A percentile compares a stretch with the other conserved stretches of the same genome.
These are phyloP conservation scores for Rhodotorula toruloides DNA, from an alignment of 768 basidiomycete species.

Conservation along the genomic window DNA sequence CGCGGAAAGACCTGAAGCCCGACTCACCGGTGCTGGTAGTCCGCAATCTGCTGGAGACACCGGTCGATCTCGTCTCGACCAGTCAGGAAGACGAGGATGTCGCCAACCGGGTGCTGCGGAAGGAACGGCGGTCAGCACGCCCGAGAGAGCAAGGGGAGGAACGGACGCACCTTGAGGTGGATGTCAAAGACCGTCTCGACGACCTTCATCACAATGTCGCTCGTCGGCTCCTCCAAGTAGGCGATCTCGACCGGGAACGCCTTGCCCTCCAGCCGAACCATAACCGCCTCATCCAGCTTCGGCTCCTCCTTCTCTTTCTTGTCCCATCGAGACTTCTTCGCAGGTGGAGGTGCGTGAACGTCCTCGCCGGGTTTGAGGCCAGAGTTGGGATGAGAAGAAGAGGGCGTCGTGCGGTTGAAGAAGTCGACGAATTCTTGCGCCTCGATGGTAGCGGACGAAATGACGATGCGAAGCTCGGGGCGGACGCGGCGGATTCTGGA, in stretches of 20 bases:
- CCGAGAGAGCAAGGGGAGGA: no score
- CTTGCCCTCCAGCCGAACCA: conserved; percentile 85
- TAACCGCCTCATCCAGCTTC: conserved; percentile 60
- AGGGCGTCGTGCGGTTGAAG: conserved; percentile 60
- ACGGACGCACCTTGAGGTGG: conserved; percentile 63
- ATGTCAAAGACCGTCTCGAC: conserved; percentile 70
- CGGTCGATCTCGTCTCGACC: conserved; percentile 94
- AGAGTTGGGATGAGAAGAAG: conserved; percentile 41
- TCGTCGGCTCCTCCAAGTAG: conserved; percentile 68
- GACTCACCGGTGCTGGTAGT: conserved; percentile 55
- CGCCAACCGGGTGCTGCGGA: conserved; percentile 69
- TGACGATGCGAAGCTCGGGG: conserved; percentile 78
- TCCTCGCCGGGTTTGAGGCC: background rate
- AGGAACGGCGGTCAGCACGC: background rate
- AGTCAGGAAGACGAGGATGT: conserved; percentile 88
- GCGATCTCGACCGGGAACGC: conserved; percentile 93
- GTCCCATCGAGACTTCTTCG: conserved; percentile 26
- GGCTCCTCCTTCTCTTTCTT: conserved; percentile 20
- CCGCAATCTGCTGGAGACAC: conserved; percentile 71
- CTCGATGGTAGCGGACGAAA: conserved; percentile 95
- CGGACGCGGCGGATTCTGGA: conserved; percentile 82
- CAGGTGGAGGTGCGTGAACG: conserved; percentile 6
- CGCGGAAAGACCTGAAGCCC: conserved; percentile 51
- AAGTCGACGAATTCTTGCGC: conserved; percentile 82
- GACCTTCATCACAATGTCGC: conserved; percentile 76